Conservation (phyloP, 768 basidiomycete species). For the Suillus occidentalis region DNA sequence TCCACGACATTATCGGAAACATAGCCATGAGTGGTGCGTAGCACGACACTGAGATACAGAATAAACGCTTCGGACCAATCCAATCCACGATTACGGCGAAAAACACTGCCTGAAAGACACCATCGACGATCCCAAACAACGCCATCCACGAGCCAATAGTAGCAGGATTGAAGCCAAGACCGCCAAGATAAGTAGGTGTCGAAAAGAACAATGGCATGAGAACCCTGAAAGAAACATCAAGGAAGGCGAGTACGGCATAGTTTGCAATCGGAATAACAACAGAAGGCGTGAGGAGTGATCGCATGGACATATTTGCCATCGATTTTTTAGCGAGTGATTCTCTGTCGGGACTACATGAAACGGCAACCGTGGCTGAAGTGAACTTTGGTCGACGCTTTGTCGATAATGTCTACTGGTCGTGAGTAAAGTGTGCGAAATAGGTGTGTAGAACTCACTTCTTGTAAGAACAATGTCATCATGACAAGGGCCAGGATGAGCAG, state of each 20-base stretch:
- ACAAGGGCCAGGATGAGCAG: slow-evolving; percentile 16
- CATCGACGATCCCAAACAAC: slow-evolving; percentile 36
- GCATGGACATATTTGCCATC: slow-evolving; percentile 30
- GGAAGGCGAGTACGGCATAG: slow-evolving; percentile 41
- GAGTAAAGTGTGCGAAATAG: not conserved
- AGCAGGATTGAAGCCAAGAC: slow-evolving; percentile 40
- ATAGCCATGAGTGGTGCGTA: slow-evolving; percentile 40
- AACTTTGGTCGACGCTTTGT: not conserved
- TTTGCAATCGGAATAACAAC: slow-evolving; percentile 45
- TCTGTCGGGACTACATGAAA: not conserved
- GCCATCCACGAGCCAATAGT: slow-evolving; percentile 42
- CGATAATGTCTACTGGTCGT: not conserved
- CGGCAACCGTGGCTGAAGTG: not conserved
- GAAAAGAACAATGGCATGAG: slow-evolving; percentile 49
- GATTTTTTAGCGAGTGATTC: not conserved
- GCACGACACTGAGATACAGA: slow-evolving; percentile 37
- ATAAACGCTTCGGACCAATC: slow-evolving; percentile 43
- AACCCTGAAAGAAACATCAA: slow-evolving; percentile 40
- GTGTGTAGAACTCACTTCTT: slow-evolving; percentile 26
- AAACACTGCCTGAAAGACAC: slow-evolving; percentile 40
- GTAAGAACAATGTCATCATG: slow-evolving; percentile 23
- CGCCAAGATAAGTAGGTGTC: slow-evolving; percentile 43
- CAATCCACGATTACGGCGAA: slow-evolving; percentile 39
- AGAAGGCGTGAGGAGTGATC: slow-evolving; percentile 29
- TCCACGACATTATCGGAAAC: slow-evolving; percentile 46